A percentile compares a stretch with the other conserved stretches of the same genome.
Evolutionary conservation across 306 rosid genomes (phyloP).

Genomic region (Datisca glomerata): DNA sequence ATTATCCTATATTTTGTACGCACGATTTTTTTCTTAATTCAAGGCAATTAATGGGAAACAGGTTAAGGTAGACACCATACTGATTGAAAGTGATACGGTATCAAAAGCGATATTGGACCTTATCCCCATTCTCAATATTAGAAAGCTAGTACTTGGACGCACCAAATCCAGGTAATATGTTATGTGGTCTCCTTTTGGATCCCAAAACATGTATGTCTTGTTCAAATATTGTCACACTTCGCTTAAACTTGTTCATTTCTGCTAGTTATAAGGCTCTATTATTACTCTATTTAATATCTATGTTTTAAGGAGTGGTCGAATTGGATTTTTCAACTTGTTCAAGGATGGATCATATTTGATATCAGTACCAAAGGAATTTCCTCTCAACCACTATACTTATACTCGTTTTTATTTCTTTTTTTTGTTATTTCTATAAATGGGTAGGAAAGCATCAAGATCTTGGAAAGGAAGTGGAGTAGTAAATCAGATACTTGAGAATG

Average conservation of each 20-base stretch:
- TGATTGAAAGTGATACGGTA: conserved; percentile 51
- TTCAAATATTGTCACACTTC: no score
- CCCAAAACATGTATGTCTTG: no score
- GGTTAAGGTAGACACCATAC: conserved; percentile 61
- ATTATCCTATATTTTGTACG: not conserved
- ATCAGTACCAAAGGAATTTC: no score
- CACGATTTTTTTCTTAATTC: not conserved
- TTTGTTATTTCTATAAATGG: conserved; percentile 5
- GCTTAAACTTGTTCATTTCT: no score
- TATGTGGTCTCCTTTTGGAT: not conserved
- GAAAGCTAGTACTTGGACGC: conserved; percentile 50
- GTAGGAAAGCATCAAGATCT: conserved; percentile 47
- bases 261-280: not conserved
- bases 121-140: conserved; percentile 42
- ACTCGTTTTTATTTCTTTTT: not conserved
- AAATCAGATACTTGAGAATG: conserved; percentile 50
- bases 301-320: not conserved
- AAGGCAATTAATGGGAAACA: conserved; percentile 11
- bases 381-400: no score
- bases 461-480: conserved; percentile 43
- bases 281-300: not conserved
- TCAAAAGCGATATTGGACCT: conserved; percentile 52
- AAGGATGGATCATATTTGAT: no score
- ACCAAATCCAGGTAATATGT: conserved; percentile 43
- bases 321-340: no score